Percentiles rank a stretch among this genome's conserved stretches.
Evolutionary conservation across 2,329 filamentous ascomycete species (phyloP).

Genomic region (Penicillium occitanis): DNA sequence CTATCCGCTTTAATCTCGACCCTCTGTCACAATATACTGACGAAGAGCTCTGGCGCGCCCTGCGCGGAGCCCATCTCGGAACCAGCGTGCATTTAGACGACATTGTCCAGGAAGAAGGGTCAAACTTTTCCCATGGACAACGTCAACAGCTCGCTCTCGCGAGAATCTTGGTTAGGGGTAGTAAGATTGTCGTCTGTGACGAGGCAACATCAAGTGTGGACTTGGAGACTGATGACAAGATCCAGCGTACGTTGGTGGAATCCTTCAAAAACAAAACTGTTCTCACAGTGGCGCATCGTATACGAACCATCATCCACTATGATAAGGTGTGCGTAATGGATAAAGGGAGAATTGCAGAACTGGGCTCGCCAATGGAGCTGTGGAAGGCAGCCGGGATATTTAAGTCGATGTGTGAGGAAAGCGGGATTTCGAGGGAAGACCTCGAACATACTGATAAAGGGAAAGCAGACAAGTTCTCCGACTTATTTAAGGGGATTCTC

Average conservation of each 20-base stretch:
- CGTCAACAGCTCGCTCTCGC: slow-evolving; percentile 73
- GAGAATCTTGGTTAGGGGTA: slow-evolving; percentile 66
- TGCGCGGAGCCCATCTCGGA: slow-evolving; percentile 68
- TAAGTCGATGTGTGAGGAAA: slow-evolving; percentile 19
- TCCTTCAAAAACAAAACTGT: slow-evolving; percentile 63
- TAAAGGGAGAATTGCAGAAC: slow-evolving; percentile 12
- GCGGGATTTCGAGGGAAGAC: slow-evolving; percentile 9
- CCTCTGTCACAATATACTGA: slow-evolving; percentile 71
- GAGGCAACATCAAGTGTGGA: slow-evolving; percentile 74
- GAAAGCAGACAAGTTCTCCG: neutral
- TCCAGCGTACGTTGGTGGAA: slow-evolving; percentile 68
- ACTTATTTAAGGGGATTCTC: neutral
- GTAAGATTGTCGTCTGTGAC: slow-evolving; percentile 72
- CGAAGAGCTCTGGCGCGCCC: slow-evolving; percentile 65
- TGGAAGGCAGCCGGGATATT: slow-evolving; percentile 15
- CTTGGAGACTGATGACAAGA: slow-evolving; percentile 68
- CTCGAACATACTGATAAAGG: neutral
- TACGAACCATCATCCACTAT: slow-evolving; percentile 72
- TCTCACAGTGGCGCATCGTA: slow-evolving; percentile 68
- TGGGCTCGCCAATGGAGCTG: slow-evolving; percentile 15
- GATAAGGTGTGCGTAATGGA: slow-evolving; percentile 66
- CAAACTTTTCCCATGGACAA: slow-evolving; percentile 75
- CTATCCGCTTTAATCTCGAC: slow-evolving; percentile 73
- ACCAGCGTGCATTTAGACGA: slow-evolving; percentile 14
- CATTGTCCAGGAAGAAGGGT: slow-evolving; percentile 50